Evolutionary conservation across 2,329 filamentous ascomycete genomes (phyloP).

Genomic region (Penicillium sp.): DNA sequence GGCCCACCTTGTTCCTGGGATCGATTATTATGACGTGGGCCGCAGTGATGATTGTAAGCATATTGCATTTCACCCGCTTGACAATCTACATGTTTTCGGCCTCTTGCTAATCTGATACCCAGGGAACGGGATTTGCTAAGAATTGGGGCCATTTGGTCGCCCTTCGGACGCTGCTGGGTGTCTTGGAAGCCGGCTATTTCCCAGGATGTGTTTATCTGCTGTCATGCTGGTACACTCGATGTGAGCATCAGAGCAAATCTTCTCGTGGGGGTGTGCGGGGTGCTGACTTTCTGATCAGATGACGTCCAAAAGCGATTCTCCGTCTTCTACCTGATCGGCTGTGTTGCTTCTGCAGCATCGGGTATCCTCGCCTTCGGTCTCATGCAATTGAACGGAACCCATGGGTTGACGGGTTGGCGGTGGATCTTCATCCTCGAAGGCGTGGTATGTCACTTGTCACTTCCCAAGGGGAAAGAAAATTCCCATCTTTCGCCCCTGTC

Average conservation of each 20-base stretch:
- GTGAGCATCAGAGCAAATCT: constrained; percentile 9
- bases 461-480: too few species aligned
- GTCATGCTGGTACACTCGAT: constrained; percentile 63
- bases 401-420: constrained; percentile 43
- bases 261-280: not conserved
- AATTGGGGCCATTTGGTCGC: constrained; percentile 24
- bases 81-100: too few species aligned
- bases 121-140: constrained; percentile 29
- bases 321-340: constrained; percentile 47
- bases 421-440: constrained; percentile 55
- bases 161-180: constrained; percentile 22
- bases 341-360: constrained; percentile 43
- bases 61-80: not conserved
- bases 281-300: constrained; percentile 8
- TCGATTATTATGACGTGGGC: constrained; percentile 28
- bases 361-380: constrained; percentile 43
- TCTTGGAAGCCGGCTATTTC: constrained; percentile 53
- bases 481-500: too few species aligned
- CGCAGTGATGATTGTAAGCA: constrained; percentile 23
- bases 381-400: constrained; percentile 39
- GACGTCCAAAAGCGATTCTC: constrained; percentile 33
- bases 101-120: constrained; percentile 1
- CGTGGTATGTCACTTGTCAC: constrained; percentile 19
- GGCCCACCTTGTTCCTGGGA: constrained; percentile 24
- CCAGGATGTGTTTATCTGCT: constrained; percentile 65